Evolutionary conservation across 176 grass and related monocot species (phyloP).

Genomic region (Cocos nucifera): DNA sequence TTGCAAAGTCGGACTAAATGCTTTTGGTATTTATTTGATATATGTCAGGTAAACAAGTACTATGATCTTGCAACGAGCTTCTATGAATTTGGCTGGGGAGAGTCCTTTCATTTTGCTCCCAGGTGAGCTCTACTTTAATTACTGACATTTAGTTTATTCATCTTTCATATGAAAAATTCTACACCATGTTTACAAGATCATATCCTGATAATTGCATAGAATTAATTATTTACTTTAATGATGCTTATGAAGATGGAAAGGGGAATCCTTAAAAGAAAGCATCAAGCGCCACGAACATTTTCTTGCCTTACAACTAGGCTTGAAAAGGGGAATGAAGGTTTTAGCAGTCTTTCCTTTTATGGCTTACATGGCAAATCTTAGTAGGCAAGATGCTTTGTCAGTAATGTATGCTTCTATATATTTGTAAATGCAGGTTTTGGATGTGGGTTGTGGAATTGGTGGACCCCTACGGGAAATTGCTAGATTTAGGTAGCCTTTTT

Average conservation of each 20-base stretch:
- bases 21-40: neutral
- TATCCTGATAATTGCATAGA: conserved; percentile 1
- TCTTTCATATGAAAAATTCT: neutral
- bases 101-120: conserved; percentile 99
- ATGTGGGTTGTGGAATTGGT: conserved; percentile 92
- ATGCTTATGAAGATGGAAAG: conserved; percentile 62
- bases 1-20: no score
- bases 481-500: conserved; percentile 65
- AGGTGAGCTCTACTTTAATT: conserved; percentile 36
- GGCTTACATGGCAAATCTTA: neutral
- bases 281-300: conserved; percentile 94
- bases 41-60: conserved; percentile 93
- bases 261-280: conserved; percentile 87
- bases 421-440: conserved; percentile 54
- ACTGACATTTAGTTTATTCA: no score
- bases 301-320: conserved; percentile 76
- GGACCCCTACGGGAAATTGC: conserved; percentile 93
- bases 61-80: conserved; percentile 99
- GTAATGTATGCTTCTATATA: no score
- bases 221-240: neutral
- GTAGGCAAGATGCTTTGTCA: neutral
- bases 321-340: conserved; percentile 94
- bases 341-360: neutral
- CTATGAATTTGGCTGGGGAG: conserved; percentile 99
- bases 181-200: neutral